phyloP scores from a whole-genome alignment of 2,329 filamentous ascomycete genomes.

The Fusarium pseudograminearum region DNA sequence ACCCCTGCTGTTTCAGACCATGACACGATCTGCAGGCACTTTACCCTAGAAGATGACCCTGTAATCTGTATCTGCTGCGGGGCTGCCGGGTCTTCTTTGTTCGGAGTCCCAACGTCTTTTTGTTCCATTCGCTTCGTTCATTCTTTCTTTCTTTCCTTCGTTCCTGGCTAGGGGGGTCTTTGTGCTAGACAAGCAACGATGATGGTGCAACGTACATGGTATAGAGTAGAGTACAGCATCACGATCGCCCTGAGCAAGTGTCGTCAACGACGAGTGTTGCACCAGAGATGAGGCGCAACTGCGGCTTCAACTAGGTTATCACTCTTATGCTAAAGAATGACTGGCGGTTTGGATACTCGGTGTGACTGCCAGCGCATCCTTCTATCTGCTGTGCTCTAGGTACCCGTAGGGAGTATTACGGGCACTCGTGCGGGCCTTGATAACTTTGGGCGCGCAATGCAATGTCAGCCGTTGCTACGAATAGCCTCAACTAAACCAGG shows the following conservation, averaged over 20 bases:
- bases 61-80: constrained; percentile 43
- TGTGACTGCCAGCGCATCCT: constrained; percentile 36
- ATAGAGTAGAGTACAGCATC: background rate
- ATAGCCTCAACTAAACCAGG: background rate
- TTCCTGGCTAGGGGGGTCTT: background rate
- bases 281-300: constrained; percentile 17
- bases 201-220: constrained; percentile 12
- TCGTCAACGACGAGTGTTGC: background rate
- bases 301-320: background rate
- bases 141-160: constrained; percentile 4
- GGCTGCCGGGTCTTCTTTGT: constrained; percentile 14
- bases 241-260: constrained; percentile 16
- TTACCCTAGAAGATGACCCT: constrained; percentile 38
- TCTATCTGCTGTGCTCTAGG: constrained; percentile 20
- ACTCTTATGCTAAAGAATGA: background rate
- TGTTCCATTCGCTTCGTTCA: constrained; percentile 12
- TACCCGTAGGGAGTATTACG: too few relatives aligned
- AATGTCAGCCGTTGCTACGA: background rate
- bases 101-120: constrained; percentile 4
- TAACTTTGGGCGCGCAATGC: background rate
- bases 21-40: constrained; percentile 40
- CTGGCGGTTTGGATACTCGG: constrained; percentile 5
- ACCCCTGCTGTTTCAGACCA: constrained; percentile 34
- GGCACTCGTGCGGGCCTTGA: background rate
- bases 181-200: constrained; percentile 26